These are phyloP conservation scores for Cryphonectria japonica DNA, from an alignment of 2,329 filamentous ascomycete genomes.

Conservation along the genomic window DNA sequence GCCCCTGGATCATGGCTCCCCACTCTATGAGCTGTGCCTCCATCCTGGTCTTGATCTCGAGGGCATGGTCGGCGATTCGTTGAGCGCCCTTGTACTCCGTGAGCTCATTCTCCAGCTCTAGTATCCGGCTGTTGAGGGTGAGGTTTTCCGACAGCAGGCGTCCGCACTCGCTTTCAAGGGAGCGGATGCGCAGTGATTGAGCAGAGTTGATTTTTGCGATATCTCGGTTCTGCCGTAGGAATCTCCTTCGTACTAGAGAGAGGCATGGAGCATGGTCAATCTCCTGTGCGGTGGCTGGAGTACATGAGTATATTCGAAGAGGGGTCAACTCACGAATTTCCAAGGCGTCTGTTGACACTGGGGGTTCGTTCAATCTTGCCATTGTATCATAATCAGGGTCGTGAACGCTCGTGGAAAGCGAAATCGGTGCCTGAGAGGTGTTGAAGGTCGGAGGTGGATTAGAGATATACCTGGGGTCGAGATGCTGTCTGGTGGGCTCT, in stretches of 20 bases:
- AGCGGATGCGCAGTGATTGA: conserved; percentile 76
- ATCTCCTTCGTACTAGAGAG: conserved; percentile 72
- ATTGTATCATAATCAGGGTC: conserved; percentile 54
- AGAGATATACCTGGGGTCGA: conserved; percentile 23
- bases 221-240: conserved; percentile 82
- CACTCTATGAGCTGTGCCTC: conserved; percentile 75
- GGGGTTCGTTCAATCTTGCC: conserved; percentile 80
- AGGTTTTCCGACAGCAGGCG: conserved; percentile 80
- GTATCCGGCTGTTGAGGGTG: conserved; percentile 69
- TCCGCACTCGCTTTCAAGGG: conserved; percentile 75
- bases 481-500: conserved; percentile 12
- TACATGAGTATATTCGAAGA: conserved; percentile 11
- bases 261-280: conserved; percentile 31
- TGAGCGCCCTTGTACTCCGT: conserved; percentile 64
- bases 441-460: conserved; percentile 14
- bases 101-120: conserved; percentile 70
- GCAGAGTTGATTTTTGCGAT: conserved; percentile 79
- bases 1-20: conserved; percentile 65
- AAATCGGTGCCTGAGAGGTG: background rate
- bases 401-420: conserved; percentile 11
- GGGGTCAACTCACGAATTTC: conserved; percentile 65
- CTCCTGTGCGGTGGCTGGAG: conserved; percentile 12
- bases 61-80: conserved; percentile 66
- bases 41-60: conserved; percentile 71
- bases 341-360: conserved; percentile 68